These are phyloP conservation scores for Talaromyces proteolyticus DNA, from an alignment of 495 filamentous ascomycete genomes.

Conservation along the genomic window DNA sequence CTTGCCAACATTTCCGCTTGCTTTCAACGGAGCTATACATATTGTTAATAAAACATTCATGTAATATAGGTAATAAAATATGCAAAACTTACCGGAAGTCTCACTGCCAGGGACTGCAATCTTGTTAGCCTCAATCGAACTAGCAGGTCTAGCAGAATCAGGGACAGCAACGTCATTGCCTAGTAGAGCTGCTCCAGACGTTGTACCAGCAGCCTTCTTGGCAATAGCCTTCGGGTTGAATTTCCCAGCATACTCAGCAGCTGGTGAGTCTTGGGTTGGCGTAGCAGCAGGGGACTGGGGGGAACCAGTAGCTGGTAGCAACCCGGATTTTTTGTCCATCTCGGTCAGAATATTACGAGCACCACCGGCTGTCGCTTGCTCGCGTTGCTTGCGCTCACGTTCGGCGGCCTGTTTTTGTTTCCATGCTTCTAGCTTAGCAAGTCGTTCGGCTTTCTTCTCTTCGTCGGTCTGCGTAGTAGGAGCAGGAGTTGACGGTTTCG, in stretches of 20 bases:
- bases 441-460: slow-evolving; percentile 76
- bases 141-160: slow-evolving; percentile 43
- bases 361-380: slow-evolving; percentile 52
- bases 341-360: slow-evolving; percentile 65
- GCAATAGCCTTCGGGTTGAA: slow-evolving; percentile 86
- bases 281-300: slow-evolving; percentile 52
- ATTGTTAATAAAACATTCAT: too few species aligned
- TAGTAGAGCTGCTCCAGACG: slow-evolving; percentile 39
- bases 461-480: slow-evolving; percentile 60
- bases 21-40: slow-evolving; percentile 42
- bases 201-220: slow-evolving; percentile 53
- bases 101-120: slow-evolving; percentile 40
- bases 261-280: slow-evolving; percentile 29
- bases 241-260: slow-evolving; percentile 65
- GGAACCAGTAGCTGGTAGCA: slow-evolving; percentile 45
- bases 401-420: slow-evolving; percentile 81
- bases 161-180: slow-evolving; percentile 60
- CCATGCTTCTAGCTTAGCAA: slow-evolving; percentile 86
- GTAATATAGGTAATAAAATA: too few species aligned
- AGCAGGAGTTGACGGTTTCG: slow-evolving; percentile 42
- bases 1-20: slow-evolving; percentile 67
- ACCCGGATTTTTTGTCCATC: slow-evolving; percentile 65
- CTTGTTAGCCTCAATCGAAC: slow-evolving; percentile 47
- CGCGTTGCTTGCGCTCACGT: slow-evolving; percentile 70
- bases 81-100: slow-evolving; percentile 32